Percentiles rank a stretch among this genome's conserved stretches.
phyloP scores from a whole-genome alignment of 2,329 filamentous ascomycete genomes.

The Blastomyces percursus region DNA sequence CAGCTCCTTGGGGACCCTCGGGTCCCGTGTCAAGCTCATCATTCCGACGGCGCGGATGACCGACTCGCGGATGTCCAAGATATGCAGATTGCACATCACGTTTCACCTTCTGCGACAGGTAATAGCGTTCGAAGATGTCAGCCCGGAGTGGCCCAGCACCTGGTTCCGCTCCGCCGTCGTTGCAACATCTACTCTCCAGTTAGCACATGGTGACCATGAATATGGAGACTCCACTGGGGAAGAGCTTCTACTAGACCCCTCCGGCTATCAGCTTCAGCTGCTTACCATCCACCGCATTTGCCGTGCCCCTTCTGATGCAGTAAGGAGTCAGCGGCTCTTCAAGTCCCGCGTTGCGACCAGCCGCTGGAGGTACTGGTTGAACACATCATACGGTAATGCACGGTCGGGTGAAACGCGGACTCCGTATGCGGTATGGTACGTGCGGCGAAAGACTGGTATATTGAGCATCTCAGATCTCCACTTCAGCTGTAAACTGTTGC shows the following conservation, averaged over 20 bases:
- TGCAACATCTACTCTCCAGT: constrained; percentile 9
- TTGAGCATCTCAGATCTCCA: constrained; percentile 5
- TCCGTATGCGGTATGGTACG: neutral
- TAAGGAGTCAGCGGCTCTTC: constrained; percentile 16
- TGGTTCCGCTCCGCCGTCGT: constrained; percentile 15
- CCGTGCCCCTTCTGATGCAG: too few relatives aligned
- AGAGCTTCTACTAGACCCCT: too few relatives aligned
- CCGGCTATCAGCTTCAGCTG: too few relatives aligned
- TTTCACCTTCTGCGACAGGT: constrained; percentile 5
- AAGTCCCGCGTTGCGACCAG: constrained; percentile 13
- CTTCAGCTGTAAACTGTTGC: constrained; percentile 2
- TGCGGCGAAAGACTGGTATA: neutral
- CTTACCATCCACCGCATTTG: constrained; percentile 15
- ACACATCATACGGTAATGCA: constrained; percentile 3
- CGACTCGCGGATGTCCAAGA: constrained; percentile 2
- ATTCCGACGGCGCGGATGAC: too few relatives aligned
- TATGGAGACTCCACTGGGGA: too few relatives aligned
- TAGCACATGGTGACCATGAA: constrained; percentile 1
- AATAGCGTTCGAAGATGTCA: constrained; percentile 5
- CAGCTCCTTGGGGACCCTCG: neutral
- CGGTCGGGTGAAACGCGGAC: neutral
- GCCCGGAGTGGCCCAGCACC: constrained; percentile 13
- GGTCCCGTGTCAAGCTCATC: too few relatives aligned
- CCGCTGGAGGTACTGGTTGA: constrained; percentile 10
- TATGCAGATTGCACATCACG: constrained; percentile 2